A percentile compares a stretch with the other conserved stretches of the same genome.
phyloP scores from a whole-genome alignment of 192 early-diverging fungal genomes.

The Globomyces pollinis-pini region DNA sequence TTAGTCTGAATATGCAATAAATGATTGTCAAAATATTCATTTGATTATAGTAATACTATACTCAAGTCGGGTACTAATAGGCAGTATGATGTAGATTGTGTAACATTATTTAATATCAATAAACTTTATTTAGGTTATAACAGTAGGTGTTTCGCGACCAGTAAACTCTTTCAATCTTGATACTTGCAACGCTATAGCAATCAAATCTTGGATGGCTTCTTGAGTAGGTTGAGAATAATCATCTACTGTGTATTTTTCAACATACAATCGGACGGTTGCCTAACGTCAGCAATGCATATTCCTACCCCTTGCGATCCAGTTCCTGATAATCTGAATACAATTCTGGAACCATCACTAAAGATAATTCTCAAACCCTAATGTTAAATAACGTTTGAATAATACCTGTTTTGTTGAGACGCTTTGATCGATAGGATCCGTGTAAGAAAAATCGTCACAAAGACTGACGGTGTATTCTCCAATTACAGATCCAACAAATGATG shows the following conservation, averaged over 20 bases:
- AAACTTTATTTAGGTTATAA: conserved; percentile 14
- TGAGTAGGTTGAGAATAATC: conserved; percentile 67
- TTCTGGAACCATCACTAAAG: conserved; percentile 85
- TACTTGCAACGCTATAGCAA: conserved; percentile 72
- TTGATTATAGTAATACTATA: too few relatives aligned
- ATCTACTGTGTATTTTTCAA: conserved; percentile 76
- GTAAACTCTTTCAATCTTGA: conserved; percentile 72
- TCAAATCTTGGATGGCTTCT: conserved; percentile 79
- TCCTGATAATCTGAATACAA: conserved; percentile 86
- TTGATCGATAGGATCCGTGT: conserved; percentile 87
- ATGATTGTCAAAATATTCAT: too few relatives aligned
- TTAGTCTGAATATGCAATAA: too few relatives aligned
- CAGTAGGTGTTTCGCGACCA: conserved; percentile 83
- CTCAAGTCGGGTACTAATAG: too few relatives aligned
- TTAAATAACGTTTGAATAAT: not conserved
- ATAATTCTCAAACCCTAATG: conserved; percentile 77
- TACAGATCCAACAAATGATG: conserved; percentile 37
- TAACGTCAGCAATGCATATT: too few relatives aligned
- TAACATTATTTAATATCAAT: too few relatives aligned
- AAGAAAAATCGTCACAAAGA: conserved; percentile 81
- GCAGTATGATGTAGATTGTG: too few relatives aligned
- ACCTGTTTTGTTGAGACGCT: conserved; percentile 75
- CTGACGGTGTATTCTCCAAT: conserved; percentile 51
- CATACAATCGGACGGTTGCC: conserved; percentile 94
- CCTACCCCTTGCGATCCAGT: conserved; percentile 92